A percentile compares a stretch with the other conserved stretches of the same genome.
Conservation (phyloP, 352 stramenopile species). For the Pythium utonaiense region DNA sequence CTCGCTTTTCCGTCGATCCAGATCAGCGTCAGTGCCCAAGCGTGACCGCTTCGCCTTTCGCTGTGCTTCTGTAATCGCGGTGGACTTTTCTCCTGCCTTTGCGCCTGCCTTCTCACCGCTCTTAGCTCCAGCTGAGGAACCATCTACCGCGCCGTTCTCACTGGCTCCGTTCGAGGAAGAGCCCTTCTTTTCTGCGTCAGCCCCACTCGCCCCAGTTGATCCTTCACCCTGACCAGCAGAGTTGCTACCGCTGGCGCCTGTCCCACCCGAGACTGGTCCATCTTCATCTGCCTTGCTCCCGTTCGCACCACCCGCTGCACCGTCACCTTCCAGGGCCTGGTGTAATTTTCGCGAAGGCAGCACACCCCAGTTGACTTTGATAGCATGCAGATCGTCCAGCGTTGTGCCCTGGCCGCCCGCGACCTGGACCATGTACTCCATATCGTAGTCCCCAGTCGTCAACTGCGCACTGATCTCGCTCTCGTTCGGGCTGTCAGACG, state of each 20-base stretch:
- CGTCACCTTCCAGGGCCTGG: conserved; percentile 25
- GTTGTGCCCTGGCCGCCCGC: conserved; percentile 38
- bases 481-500: conserved; percentile 53
- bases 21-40: conserved; percentile 27
- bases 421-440: conserved; percentile 68
- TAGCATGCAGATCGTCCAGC: conserved; percentile 62
- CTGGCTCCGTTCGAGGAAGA: conserved; percentile 21
- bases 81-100: conserved; percentile 16
- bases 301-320: conserved; percentile 23
- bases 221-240: conserved; percentile 10
- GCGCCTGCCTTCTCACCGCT: conserved; percentile 32
- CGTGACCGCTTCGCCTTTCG: conserved; percentile 64
- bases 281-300: conserved; percentile 22
- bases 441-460: conserved; percentile 60
- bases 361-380: conserved; percentile 71
- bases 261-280: conserved; percentile 7
- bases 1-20: conserved; percentile 47
- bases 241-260: conserved; percentile 12
- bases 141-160: conserved; percentile 9
- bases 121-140: conserved; percentile 20
- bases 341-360: conserved; percentile 54
- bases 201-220: conserved; percentile 3
- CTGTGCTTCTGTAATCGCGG: conserved; percentile 17
- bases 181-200: conserved; percentile 47
- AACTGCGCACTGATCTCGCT: conserved; percentile 63